Evolutionary conservation across 2,329 filamentous ascomycete species (phyloP).

Genomic region (Pseudocercospora pini-densiflorae): DNA sequence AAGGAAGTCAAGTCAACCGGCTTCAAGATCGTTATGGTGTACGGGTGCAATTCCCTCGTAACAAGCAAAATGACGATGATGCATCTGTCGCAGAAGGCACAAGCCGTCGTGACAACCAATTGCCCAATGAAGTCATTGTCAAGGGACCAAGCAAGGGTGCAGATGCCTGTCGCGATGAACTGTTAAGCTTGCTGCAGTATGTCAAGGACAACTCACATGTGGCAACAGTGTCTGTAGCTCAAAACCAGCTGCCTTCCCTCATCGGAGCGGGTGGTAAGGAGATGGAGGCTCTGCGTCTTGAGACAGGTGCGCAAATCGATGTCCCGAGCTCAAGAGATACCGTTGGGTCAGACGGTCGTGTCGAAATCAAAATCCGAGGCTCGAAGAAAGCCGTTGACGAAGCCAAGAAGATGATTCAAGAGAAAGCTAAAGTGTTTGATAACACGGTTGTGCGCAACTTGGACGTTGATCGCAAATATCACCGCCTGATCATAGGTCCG

Average conservation of each 20-base stretch:
- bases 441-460: constrained; percentile 84
- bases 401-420: constrained; percentile 86
- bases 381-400: constrained; percentile 89
- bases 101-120: constrained; percentile 70
- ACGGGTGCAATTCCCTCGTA: constrained; percentile 91
- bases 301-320: constrained; percentile 87
- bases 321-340: constrained; percentile 81
- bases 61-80: constrained; percentile 58
- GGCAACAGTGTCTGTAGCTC: constrained; percentile 81
- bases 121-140: constrained; percentile 84
- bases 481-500: constrained; percentile 84
- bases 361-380: constrained; percentile 90
- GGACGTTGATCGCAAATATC: constrained; percentile 92
- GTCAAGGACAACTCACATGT: constrained; percentile 84
- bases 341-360: constrained; percentile 66
- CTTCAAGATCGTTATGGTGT: constrained; percentile 93
- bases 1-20: constrained; percentile 86
- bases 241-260: constrained; percentile 89
- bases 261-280: constrained; percentile 90
- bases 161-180: constrained; percentile 88
- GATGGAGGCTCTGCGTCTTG: constrained; percentile 85
- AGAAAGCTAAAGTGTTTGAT: constrained; percentile 85
- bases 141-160: constrained; percentile 92
- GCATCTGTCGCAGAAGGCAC: constrained; percentile 72
- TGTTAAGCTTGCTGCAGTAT: constrained; percentile 86